Evolutionary conservation across 2,329 filamentous ascomycete genomes (phyloP), one percentile per base, ranked within the genome.

Genomic region (Dendrostoma leiphaemia): DNA sequence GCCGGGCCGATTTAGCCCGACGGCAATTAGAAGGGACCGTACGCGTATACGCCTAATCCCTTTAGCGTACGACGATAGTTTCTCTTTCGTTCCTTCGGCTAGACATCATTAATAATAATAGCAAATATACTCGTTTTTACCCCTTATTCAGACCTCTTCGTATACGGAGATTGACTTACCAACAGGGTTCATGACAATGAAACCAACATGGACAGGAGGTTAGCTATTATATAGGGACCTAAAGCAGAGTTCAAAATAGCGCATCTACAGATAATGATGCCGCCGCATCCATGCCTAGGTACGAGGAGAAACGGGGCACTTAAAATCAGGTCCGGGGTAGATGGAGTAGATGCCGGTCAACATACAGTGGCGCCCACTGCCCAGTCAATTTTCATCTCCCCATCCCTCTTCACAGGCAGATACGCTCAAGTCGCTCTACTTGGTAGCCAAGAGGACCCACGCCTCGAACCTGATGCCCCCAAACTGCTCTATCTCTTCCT

Each of bases 381-480:
- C 23, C 40, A 32, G 26, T 19, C 51, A 15, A 29, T 28, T 32
- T 31, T 28, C 7, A 24, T 31, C 34, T 48, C 32, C 32, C 8
- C 37, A 43, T 45, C 29, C 50, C 40, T 43, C 21, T 48, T 19
- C 40, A 40, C 12, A 48, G 48, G 23, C 51, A 49, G 38, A 45
- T 47, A 51, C 21, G 5, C 48, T 53, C 19, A 57, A 57, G 35
- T 21, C 26, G 15, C 26, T 57, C 54, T 63, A 64, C 55, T 63
- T 64, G 31, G 56, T 62, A 59, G 62, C 62, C 32, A 64, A 55
- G 31, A 64, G 59, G 47, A 62, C 24, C 48, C 61, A 65, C 2
- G 61, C 62, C 47, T 65, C 61, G 34, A 65, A 64, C 31, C 54
- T 54, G 34, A 65, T 58, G 37, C 63, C 63, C 2, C 61, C 62